Percentiles rank a stretch among this genome's conserved stretches.
Evolutionary conservation across 371 early-diverging fungal genomes (phyloP).

Genomic region (Zychaea mexicana): DNA sequence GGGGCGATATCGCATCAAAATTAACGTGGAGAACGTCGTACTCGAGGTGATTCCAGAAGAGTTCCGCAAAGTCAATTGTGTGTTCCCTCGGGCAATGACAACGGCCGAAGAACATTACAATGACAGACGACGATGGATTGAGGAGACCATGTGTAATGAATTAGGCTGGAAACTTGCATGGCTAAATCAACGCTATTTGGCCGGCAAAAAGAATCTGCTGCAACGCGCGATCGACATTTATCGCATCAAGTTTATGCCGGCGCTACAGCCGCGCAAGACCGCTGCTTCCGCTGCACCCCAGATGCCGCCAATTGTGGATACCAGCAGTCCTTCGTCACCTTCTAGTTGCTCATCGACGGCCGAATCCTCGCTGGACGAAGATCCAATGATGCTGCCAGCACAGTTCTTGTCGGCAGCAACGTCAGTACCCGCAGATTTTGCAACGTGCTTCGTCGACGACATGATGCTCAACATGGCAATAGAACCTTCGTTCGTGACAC

Average conservation of each 20-base stretch:
- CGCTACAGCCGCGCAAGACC: conserved; percentile 34
- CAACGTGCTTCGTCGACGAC: neutral
- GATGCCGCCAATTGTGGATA: conserved; percentile 6
- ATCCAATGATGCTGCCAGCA: neutral
- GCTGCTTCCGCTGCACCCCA: neutral
- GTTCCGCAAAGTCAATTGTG: conserved; percentile 42
- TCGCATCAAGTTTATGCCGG: conserved; percentile 43
- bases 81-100: conserved; percentile 38
- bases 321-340: neutral
- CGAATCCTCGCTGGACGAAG: conserved; percentile 12
- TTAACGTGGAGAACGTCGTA: conserved; percentile 39
- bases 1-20: conserved; percentile 41
- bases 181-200: conserved; percentile 43
- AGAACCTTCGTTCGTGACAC: neutral
- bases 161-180: conserved; percentile 50
- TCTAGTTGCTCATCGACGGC: conserved; percentile 5
- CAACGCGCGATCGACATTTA: conserved; percentile 50
- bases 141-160: conserved; percentile 43
- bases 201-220: conserved; percentile 44
- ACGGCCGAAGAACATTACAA: conserved; percentile 13
- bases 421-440: neutral
- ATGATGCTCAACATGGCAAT: neutral
- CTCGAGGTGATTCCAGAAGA: conserved; percentile 38
- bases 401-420: neutral
- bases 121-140: conserved; percentile 21